Conservation (phyloP, 1,284 basidiomycete genomes). For the Takashimella tepidaria region DNA sequence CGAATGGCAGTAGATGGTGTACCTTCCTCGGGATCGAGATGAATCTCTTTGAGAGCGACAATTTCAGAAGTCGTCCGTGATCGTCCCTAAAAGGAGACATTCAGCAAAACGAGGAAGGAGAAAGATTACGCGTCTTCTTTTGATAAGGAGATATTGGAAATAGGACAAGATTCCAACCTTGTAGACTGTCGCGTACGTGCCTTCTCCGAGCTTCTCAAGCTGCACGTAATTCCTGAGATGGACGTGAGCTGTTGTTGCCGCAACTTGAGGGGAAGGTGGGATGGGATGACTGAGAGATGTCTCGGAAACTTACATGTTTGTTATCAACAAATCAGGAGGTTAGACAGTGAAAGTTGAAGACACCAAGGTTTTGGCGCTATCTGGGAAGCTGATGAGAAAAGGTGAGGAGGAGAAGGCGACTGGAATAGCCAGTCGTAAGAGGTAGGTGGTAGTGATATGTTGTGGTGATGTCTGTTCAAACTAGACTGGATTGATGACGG, state of each 20-base stretch:
- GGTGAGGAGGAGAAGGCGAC: background rate
- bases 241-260: background rate
- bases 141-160: background rate
- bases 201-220: slow-evolving; percentile 75
- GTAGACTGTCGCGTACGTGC: slow-evolving; percentile 70
- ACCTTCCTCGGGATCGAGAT: slow-evolving; percentile 95
- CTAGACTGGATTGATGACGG: background rate
- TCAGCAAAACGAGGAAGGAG: background rate
- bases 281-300: background rate
- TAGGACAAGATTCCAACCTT: slow-evolving; percentile 60
- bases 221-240: slow-evolving; percentile 53
- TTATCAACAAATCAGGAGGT: background rate
- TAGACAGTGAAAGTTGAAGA: background rate
- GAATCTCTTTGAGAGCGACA: slow-evolving; percentile 96
- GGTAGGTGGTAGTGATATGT: background rate
- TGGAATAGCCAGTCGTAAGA: background rate
- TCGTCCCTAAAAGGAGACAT: slow-evolving; percentile 62
- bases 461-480: background rate
- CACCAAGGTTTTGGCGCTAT: background rate
- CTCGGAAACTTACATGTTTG: background rate
- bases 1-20: slow-evolving; percentile 96
- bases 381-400: background rate
- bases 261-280: background rate
- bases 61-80: slow-evolving; percentile 63
- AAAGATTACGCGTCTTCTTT: too few relatives aligned